Evolutionary conservation across 2,329 filamentous ascomycete genomes (phyloP).

Genomic region (Exophiala phaeomuriformis): DNA sequence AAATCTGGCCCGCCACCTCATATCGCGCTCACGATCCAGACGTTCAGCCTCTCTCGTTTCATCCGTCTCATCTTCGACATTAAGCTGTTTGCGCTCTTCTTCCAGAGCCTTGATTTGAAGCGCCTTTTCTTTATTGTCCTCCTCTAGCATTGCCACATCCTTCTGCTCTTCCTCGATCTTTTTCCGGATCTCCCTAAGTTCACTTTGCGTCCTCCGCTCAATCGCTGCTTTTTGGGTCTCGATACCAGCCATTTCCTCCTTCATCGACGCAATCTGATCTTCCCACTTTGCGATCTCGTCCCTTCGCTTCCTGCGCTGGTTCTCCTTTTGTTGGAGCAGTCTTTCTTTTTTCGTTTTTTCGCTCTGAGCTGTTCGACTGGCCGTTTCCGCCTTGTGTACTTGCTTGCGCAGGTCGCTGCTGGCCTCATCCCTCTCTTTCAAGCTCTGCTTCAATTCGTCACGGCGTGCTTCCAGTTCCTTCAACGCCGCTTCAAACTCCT

Average conservation of each 20-base stretch:
- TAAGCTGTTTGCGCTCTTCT: conserved; percentile 47
- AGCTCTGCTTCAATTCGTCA: conserved; percentile 65
- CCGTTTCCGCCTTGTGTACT: conserved; percentile 68
- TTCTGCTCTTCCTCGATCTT: conserved; percentile 42
- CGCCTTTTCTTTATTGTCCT: conserved; percentile 55
- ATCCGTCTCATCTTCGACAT: conserved; percentile 42
- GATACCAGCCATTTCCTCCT: conserved; percentile 41
- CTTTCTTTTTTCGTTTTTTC: conserved; percentile 70
- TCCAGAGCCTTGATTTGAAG: conserved; percentile 55
- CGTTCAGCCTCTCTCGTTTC: conserved; percentile 46
- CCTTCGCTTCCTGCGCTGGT: conserved; percentile 53
- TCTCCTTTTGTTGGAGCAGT: conserved; percentile 52
- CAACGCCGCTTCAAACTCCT: conserved; percentile 59
- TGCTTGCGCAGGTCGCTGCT: conserved; percentile 77
- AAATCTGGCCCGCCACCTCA: conserved; percentile 41
- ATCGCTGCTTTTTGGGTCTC: conserved; percentile 39
- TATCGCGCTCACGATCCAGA: conserved; percentile 43
- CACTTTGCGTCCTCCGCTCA: conserved; percentile 35
- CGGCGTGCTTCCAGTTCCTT: conserved; percentile 68
- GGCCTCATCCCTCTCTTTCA: conserved; percentile 85
- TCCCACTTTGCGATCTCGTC: conserved; percentile 55
- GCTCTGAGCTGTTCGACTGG: conserved; percentile 73
- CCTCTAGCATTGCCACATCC: conserved; percentile 52
- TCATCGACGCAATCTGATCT: conserved; percentile 47
- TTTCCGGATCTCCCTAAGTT: conserved; percentile 37